Base-by-base conservation (phyloP, 2,329 filamentous ascomycete species). In the Phialophora expanda region DNA sequence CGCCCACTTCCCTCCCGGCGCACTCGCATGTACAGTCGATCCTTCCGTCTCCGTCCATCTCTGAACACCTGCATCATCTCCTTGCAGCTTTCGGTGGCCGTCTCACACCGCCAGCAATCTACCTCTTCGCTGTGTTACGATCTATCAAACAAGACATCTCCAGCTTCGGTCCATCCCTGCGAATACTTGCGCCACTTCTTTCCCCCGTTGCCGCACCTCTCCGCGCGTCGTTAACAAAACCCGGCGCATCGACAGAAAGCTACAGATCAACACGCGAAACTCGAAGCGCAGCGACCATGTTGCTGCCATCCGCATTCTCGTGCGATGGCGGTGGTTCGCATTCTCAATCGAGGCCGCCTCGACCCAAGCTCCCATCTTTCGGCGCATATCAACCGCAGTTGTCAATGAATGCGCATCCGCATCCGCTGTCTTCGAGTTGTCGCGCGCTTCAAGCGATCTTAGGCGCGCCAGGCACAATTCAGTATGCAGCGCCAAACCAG, bases 241-340 rank as follows among this genome's bases (percentile, higher is more conserved):
- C 66, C 64, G 60, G 66, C 66, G 66, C 66, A 68, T 65, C 17
- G n/a, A 28, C 44, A 28, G 38, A 28, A 30, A n/a, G 3, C 46
- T 24, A 34, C 61, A 7, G 17, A 44, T 44, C 38, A 57, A 14
- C 8, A n/a, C 65, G 56, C 56, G 56, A 56, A 55, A 62, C 55
- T 46, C 61, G 17, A 20, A 17, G 56, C 60, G 67, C 65, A 65
- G 62, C 66, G 56, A 58, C 56, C 64, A 73, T 82, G 80, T 71
- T 82, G 56, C 78, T 82, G 65, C 80, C 79, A 64, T 82, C 80
- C 8, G 80, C 80, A 34, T 73, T 82, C 57, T 73, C 79, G 64
- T 81, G 80, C 76, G 79, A 82, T 38, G 66, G 62, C 41, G 68
- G 48, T 51, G 48, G 72, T 76, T 73, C 64, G 62, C 73, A 61